Evolutionary conservation across 495 filamentous ascomycete species (phyloP), one percentile per base, ranked within the genome.

Genomic region (Penicillium soppii): DNA sequence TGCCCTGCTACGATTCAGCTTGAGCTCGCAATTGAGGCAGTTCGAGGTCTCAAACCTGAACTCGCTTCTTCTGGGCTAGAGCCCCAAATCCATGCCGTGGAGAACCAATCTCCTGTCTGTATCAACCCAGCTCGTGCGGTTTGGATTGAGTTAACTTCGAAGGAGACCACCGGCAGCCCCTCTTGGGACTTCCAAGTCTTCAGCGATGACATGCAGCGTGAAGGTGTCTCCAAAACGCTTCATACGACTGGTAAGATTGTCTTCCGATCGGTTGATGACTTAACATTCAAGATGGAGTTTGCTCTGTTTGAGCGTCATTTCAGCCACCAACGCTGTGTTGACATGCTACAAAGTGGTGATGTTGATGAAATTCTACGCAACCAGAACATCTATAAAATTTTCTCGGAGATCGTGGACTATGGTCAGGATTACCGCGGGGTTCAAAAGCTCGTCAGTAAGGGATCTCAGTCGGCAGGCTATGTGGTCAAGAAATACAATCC

Each of bases 331-430:
- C 71, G 63, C 16, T 81, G 73, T 53, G 15, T 67, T 2, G 52
- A 65, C 19, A 21, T 81, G n/a, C 58, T 81, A 2, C 47, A 75
- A 4, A 54, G 59, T 38, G 47, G 46, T 21, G 56, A 75, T 29
- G 70, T 66, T 3, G 76, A 80, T 17, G 74, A 81, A 33, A 66
- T 79, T 1, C 56, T 82, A 6, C 73, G 73, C 0, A 27, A 26
- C 17, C 62, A 68, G 2, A 75, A 71, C 29, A 69, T 79, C 8
- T 82, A 81, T 56, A 62, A 57, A 8, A 50, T 61, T 1, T 81
- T 81, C 53, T 48, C 62, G 1, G 66, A 76, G 5, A 61, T 81
- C 22, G 73, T 82, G 1, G 66, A 79, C 15, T 83, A 82, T 52
- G 60, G 61, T 2, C 57, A 71, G 8, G 25, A 47, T 1, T 81